Evolutionary conservation across 306 rosid genomes (phyloP), one percentile per base, ranked within the genome.

Genomic region (Cotoneaster glaucophyllus): DNA sequence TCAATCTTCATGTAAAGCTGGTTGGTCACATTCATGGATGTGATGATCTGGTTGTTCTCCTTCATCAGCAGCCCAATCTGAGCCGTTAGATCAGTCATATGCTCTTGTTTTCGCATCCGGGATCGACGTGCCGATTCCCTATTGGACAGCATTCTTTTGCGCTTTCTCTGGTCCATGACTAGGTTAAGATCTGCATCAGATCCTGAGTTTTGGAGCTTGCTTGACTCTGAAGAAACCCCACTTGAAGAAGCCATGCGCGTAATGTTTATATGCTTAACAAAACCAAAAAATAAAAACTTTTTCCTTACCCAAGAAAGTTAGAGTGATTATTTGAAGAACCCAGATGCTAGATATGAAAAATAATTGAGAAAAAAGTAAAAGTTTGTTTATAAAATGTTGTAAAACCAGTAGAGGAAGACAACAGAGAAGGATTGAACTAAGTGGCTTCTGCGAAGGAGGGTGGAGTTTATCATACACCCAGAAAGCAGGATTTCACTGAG

Each of bases 371-470:
- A 62, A 59, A 41, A 45, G 25, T 43, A 13, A 44, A 1, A 32
- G 43, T 28, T 6, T 45, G 62, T 81, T 90, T 79, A 85, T 80
- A 91, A 91, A 78, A 87, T 87, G 71, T 79, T 88, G 69, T 90
- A 94, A 79, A 94, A 94, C 98, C 98, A 94, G 84, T 94, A 89
- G 74, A 94, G 97, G 88, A 94, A 94, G 74, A 86, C 96, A 77
- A 90, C 95, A 7, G 97, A 94, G 95, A 94, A 92, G 19, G 96
- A 92, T 84, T 90, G 97, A 52, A 92, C 95, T 62, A 94, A 70
- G 80, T 87, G 98, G 73, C 90, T 87, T 62, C 94, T 82, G 82
- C 97, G 88, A 67, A 88, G 82, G 9, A 90, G 94, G 48, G 88
- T 78, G 6, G 96, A 87, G 76, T 86, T 93, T 52, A 93, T 88